Conservation (phyloP, 108 stramenopile genomes). For the Epithemia pelagica region DNA sequence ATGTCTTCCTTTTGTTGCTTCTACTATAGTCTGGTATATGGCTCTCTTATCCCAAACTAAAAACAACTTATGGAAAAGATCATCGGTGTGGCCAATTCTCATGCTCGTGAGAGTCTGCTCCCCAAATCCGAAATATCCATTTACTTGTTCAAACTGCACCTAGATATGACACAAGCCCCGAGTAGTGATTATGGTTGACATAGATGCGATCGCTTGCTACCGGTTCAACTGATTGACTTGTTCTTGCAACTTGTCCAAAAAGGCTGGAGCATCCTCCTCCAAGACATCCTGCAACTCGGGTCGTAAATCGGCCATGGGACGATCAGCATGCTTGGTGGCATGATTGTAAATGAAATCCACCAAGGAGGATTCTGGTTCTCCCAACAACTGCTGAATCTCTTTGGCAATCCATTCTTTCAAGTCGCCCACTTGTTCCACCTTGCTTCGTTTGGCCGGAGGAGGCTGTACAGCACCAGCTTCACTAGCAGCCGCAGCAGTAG, state of each 20-base stretch:
- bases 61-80: no score
- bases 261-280: slow-evolving; percentile 73
- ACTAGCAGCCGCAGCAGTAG: not conserved
- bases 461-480: not conserved
- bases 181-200: no score
- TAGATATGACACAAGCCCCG: no score
- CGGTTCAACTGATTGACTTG: not conserved
- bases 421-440: slow-evolving; percentile 10
- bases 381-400: slow-evolving; percentile 65
- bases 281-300: slow-evolving; percentile 73
- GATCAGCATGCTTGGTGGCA: slow-evolving; percentile 24
- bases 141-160: no score
- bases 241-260: slow-evolving; percentile 45
- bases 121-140: no score
- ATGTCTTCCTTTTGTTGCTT: no score
- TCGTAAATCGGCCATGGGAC: slow-evolving; percentile 38
- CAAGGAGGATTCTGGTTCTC: slow-evolving; percentile 63
- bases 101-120: no score
- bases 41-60: no score
- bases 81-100: no score
- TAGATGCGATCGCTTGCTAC: no score
- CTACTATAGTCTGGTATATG: no score
- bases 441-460: slow-evolving; percentile 22
- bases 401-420: slow-evolving; percentile 41
- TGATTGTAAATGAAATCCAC: slow-evolving; percentile 67